These are phyloP conservation scores for Entomortierella beljakovae DNA, from an alignment of 192 early-diverging fungal genomes.

Conservation along the genomic window DNA sequence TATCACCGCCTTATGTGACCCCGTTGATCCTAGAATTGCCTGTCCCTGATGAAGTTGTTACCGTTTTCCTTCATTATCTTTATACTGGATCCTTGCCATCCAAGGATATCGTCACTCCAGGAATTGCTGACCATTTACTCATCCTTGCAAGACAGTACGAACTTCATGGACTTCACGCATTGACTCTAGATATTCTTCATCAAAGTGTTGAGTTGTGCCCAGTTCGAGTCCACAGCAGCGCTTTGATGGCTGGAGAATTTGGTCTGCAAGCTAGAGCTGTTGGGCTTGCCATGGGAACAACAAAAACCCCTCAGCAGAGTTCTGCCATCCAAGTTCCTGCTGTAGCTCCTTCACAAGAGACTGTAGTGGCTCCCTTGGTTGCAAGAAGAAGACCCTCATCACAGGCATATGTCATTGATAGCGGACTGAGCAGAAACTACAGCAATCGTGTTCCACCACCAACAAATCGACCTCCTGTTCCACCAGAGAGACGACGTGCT, in stretches of 20 bases:
- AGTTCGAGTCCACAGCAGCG: conserved; percentile 32
- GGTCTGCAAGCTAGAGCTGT: conserved; percentile 50
- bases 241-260: conserved; percentile 43
- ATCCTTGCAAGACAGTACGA: conserved; percentile 41
- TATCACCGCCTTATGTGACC: conserved; percentile 48
- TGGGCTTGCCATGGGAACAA: conserved; percentile 27
- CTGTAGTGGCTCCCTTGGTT: not conserved
- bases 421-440: conserved; percentile 27
- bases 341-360: not conserved
- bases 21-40: conserved; percentile 39
- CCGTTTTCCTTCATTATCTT: conserved; percentile 43
- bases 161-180: conserved; percentile 43
- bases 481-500: conserved; percentile 27
- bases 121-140: conserved; percentile 37
- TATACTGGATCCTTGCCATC: conserved; percentile 39
- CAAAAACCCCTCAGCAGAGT: not conserved
- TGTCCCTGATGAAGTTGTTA: conserved; percentile 42
- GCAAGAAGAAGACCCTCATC: not conserved
- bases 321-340: not conserved
- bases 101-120: conserved; percentile 11
- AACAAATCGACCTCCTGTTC: conserved; percentile 17
- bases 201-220: conserved; percentile 26
- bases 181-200: conserved; percentile 33
- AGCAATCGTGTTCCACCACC: conserved; percentile 39
- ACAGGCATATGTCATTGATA: conserved; percentile 9